Evolutionary conservation across 768 basidiomycete genomes (phyloP), one percentile per base, ranked within the genome.

Genomic region (Russula vinacea): DNA sequence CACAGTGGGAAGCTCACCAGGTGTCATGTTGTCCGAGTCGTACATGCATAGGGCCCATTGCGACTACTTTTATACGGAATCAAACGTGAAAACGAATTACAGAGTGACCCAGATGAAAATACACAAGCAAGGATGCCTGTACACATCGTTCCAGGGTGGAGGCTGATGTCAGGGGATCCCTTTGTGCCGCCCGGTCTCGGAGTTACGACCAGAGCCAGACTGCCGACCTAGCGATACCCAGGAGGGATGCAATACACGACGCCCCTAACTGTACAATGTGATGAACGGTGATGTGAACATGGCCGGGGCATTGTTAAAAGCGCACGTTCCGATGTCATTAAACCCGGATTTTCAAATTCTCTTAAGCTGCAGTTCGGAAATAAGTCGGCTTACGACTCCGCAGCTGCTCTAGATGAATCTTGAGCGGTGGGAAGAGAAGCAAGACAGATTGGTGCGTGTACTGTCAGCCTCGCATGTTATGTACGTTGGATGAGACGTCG

Each of bases 401-500:
- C 64, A 61, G 64, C 49, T 29, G 56, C 59, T 39, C 29, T 1
- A 44, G 33, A 55, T 35, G 47, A 54, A 56, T 61, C 49, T 24
- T 26, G 58, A 37, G 37, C 39, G 24, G 50, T 51, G 59, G 47
- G 40, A 65, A 65, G 54, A 50, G 64, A 61, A 56, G 63, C 58
- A 56, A 65, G 40, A 52, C n/a, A 56, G 32, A 42, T 17, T 22
- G 54, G 40, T 45, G 64, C 64, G 55, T 65, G 54, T 57, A 52
- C 40, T 51, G 33, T 32, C 35, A 51, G 55, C 64, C 64, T 65
- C 59, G 60, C 64, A 60, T 60, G 55, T 60, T 61, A 56, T 52
- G 58, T 59, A 61, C 49, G 64, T 57, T 50, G 42, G 47, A 51
- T 61, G 59, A 32, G 40, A 52, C 49, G 64, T 57, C 64, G 64